phyloP scores from a whole-genome alignment of 805 yeast species.

The Nakazawaea pomicola region DNA sequence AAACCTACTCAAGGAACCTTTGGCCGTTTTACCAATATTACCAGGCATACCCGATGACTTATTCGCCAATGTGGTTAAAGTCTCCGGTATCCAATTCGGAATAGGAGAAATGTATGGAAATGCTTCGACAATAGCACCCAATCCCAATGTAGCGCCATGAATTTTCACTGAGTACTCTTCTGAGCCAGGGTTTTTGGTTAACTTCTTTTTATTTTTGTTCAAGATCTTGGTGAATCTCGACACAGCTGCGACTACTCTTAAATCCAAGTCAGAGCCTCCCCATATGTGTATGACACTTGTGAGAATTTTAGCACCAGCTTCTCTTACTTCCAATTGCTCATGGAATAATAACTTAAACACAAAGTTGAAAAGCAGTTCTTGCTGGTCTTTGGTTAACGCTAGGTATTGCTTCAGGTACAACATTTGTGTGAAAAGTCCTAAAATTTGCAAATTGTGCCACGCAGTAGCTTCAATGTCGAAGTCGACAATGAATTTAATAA shows the following conservation, averaged over 20 bases:
- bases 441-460: conserved; percentile 59
- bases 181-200: conserved; percentile 23
- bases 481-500: conserved; percentile 39
- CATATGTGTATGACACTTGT: conserved; percentile 72
- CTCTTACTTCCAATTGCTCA: conserved; percentile 69
- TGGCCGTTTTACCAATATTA: conserved; percentile 76
- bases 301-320: conserved; percentile 65
- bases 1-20: conserved; percentile 73
- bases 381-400: conserved; percentile 41
- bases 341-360: conserved; percentile 53
- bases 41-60: conserved; percentile 74
- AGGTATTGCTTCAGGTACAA: conserved; percentile 67
- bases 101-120: conserved; percentile 91
- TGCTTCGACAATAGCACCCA: conserved; percentile 84
- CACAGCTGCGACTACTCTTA: conserved; percentile 33
- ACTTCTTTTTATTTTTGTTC: conserved; percentile 24
- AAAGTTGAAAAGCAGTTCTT: conserved; percentile 43
- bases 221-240: conserved; percentile 39
- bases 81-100: conserved; percentile 81
- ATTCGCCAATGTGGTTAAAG: conserved; percentile 63
- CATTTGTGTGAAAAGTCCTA: conserved; percentile 66
- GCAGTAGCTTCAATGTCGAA: conserved; percentile 33
- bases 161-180: conserved; percentile 41
- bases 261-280: conserved; percentile 40
- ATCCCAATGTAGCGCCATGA: conserved; percentile 85